A percentile compares a stretch with the other conserved stretches of the same genome.
Evolutionary conservation across 148 eudicot species (phyloP).

Genomic region (Euryodendron excelsum): DNA sequence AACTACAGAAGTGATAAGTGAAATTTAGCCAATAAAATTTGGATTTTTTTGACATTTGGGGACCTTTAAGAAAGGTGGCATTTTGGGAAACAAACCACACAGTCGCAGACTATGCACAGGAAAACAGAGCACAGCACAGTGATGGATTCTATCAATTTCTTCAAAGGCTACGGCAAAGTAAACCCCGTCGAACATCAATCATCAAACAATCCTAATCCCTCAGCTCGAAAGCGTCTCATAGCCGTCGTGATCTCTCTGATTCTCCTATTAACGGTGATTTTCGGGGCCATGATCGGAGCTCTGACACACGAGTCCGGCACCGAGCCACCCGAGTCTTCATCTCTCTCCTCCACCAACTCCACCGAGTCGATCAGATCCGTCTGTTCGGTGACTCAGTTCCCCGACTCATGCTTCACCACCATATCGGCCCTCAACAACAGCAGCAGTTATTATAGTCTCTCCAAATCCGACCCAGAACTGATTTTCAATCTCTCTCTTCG

Average conservation of each 20-base stretch:
- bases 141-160: constrained; percentile 39
- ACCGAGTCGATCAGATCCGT: constrained; percentile 32
- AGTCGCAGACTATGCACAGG: background rate
- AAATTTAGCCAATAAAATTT: too few species aligned
- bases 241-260: constrained; percentile 20
- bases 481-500: constrained; percentile 38
- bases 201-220: background rate
- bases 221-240: constrained; percentile 4
- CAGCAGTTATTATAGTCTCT: background rate
- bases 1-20: too few species aligned
- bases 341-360: constrained; percentile 15
- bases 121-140: too few species aligned
- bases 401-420: constrained; percentile 27
- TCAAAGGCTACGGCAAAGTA: constrained; percentile 35
- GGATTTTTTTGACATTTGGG: too few species aligned
- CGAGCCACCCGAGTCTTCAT: constrained; percentile 7
- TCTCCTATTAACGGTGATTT: constrained; percentile 21
- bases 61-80: too few species aligned
- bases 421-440: constrained; percentile 7
- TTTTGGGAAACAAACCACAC: too few species aligned
- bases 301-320: constrained; percentile 25
- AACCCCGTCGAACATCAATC: constrained; percentile 19
- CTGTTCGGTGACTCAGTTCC: constrained; percentile 40
- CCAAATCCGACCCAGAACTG: constrained; percentile 27
- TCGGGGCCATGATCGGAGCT: constrained; percentile 16